Evolutionary conservation across 352 stramenopile genomes (phyloP).

Genomic region (Pythium chondricola): DNA sequence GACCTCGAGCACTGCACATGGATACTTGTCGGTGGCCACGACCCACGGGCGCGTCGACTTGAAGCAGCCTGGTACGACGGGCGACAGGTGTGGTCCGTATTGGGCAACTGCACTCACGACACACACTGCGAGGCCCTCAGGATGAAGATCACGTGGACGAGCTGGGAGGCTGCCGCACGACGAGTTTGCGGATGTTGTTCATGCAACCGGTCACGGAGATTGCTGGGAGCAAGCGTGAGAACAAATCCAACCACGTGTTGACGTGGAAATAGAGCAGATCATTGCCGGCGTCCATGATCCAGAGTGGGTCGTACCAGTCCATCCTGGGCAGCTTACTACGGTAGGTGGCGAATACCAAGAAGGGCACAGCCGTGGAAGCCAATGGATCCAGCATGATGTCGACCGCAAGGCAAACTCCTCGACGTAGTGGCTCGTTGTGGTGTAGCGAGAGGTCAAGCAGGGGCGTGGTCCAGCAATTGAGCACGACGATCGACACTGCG

Average conservation of each 20-base stretch:
- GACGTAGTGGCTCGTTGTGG: slow-evolving; percentile 11
- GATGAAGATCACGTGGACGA: background rate
- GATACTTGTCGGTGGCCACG: slow-evolving; percentile 5
- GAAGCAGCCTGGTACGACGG: background rate
- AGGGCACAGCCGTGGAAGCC: background rate
- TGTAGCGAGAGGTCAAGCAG: slow-evolving; percentile 15
- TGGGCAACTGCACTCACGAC: background rate
- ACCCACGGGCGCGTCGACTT: slow-evolving; percentile 4
- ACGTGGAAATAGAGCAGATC: slow-evolving; percentile 13
- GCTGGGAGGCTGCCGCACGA: background rate
- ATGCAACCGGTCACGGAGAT: slow-evolving; percentile 11
- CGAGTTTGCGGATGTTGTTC: slow-evolving; percentile 2
- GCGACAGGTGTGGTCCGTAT: background rate
- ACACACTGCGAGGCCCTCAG: slow-evolving; percentile 1
- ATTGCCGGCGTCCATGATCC: slow-evolving; percentile 7
- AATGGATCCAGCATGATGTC: slow-evolving; percentile 28
- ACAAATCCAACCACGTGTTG: slow-evolving; percentile 9
- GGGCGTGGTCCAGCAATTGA: slow-evolving; percentile 44
- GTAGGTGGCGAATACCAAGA: slow-evolving; percentile 7
- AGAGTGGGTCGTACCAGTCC: slow-evolving; percentile 9
- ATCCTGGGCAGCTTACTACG: background rate
- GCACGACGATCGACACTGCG: slow-evolving; percentile 17
- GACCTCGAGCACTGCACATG: slow-evolving; percentile 15
- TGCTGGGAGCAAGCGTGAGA: slow-evolving; percentile 2
- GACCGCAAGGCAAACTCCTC: slow-evolving; percentile 26